These are phyloP conservation scores for Ogataea parapolymorpha DNA, from an alignment of 805 yeast species.

Conservation along the genomic window DNA sequence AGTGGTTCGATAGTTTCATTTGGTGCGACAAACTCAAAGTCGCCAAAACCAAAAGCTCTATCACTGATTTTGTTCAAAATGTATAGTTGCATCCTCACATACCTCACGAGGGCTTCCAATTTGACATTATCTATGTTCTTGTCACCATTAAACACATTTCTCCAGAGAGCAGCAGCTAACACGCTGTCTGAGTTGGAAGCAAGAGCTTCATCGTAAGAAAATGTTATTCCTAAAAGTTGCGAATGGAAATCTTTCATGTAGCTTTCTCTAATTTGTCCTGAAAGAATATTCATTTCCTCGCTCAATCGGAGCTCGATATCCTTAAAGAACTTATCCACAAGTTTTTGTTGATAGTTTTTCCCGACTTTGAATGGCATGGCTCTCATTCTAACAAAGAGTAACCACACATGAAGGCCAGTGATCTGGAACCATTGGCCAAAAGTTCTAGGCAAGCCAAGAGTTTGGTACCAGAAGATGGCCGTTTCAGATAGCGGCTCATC, in stretches of 20 bases:
- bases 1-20: conserved; percentile 72
- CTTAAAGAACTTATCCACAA: conserved; percentile 82
- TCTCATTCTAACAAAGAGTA: conserved; percentile 90
- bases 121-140: conserved; percentile 77
- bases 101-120: conserved; percentile 84
- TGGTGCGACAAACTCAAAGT: conserved; percentile 81
- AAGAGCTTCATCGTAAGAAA: conserved; percentile 91
- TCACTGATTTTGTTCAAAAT: conserved; percentile 84
- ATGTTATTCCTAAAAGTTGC: conserved; percentile 84
- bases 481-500: conserved; percentile 66
- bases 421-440: conserved; percentile 97
- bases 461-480: conserved; percentile 83
- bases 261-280: conserved; percentile 77
- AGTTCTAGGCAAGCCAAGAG: conserved; percentile 76
- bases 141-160: conserved; percentile 88
- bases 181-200: conserved; percentile 68
- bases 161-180: conserved; percentile 77
- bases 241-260: conserved; percentile 87
- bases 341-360: conserved; percentile 83
- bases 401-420: conserved; percentile 89
- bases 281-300: conserved; percentile 79
- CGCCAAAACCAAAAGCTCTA: conserved; percentile 90
- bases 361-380: conserved; percentile 92
- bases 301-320: conserved; percentile 86
- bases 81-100: conserved; percentile 84